Conservation (phyloP, 1,284 basidiomycete species). For the Papiliotrema nemorosa region DNA sequence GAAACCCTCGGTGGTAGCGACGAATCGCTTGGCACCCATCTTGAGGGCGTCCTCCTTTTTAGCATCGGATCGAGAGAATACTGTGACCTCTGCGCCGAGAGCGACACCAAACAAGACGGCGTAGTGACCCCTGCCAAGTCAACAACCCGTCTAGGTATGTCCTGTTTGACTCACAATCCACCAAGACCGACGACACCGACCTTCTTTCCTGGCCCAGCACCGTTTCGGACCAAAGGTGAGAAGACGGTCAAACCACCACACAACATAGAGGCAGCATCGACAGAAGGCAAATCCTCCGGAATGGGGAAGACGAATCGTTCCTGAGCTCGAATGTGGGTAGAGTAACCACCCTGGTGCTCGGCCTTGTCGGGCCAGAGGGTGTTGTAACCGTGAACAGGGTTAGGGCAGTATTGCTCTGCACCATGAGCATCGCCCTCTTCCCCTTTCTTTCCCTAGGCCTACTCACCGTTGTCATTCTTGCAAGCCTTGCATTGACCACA, state of each 20-base stretch:
- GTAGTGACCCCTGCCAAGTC: conserved; percentile 50
- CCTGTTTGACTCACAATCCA: conserved; percentile 53
- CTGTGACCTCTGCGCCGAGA: conserved; percentile 61
- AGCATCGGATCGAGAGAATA: conserved; percentile 61
- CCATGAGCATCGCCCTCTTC: not conserved
- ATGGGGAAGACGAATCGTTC: conserved; percentile 68
- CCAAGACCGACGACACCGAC: conserved; percentile 67
- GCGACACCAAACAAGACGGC: conserved; percentile 60
- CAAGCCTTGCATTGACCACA: conserved; percentile 48
- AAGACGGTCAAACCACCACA: conserved; percentile 67
- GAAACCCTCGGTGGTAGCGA: conserved; percentile 54
- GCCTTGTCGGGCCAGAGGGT: conserved; percentile 55
- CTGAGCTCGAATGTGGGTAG: conserved; percentile 63
- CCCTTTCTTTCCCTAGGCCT: not conserved
- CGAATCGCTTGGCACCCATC: conserved; percentile 59
- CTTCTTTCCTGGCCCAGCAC: conserved; percentile 61
- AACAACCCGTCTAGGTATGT: not conserved
- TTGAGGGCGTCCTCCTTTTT: conserved; percentile 64
- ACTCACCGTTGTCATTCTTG: conserved; percentile 47
- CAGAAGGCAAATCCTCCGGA: conserved; percentile 58
- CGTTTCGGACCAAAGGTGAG: conserved; percentile 62
- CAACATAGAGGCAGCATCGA: conserved; percentile 55
- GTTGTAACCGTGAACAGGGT: conserved; percentile 49
- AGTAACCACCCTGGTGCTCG: conserved; percentile 58
- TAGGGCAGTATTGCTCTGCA: conserved; percentile 50